Conservation (phyloP, 2,329 filamentous ascomycete species). For the Alternaria novae-zelandiae region DNA sequence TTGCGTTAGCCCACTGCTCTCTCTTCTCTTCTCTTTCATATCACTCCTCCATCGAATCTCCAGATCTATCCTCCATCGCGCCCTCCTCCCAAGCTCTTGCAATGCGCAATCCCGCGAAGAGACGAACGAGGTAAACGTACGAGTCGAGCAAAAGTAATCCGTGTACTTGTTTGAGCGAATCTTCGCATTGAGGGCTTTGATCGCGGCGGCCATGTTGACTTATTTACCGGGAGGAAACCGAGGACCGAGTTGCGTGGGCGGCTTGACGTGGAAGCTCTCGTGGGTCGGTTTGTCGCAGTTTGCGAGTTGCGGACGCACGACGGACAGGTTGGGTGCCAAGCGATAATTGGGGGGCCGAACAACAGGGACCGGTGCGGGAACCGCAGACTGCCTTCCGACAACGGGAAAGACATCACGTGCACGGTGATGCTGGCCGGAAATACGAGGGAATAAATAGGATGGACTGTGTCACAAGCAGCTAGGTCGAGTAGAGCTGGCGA, state of each 20-base stretch:
- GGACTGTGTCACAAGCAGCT: background rate
- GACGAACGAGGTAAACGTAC: conserved; percentile 47
- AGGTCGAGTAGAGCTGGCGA: background rate
- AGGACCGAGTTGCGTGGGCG: conserved; percentile 4
- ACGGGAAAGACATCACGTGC: conserved; percentile 21
- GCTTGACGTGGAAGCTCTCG: conserved; percentile 3
- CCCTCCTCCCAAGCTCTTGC: background rate
- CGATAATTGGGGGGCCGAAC: conserved; percentile 11
- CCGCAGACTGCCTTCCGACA: conserved; percentile 2
- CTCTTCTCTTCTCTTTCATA: background rate
- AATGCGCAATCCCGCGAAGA: conserved; percentile 1
- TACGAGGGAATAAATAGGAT: background rate
- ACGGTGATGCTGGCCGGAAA: background rate
- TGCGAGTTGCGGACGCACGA: conserved; percentile 12
- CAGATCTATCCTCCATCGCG: background rate
- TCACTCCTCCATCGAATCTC: background rate
- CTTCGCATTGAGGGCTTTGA: conserved; percentile 61
- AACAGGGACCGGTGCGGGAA: conserved; percentile 3
- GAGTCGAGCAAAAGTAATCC: conserved; percentile 62
- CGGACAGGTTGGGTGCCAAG: conserved; percentile 15
- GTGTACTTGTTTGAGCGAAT: conserved; percentile 58
- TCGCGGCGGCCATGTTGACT: conserved; percentile 57
- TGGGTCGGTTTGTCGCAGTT: conserved; percentile 4
- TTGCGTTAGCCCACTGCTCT: conserved; percentile 9
- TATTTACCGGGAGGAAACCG: background rate